Evolutionary conservation across 2,329 filamentous ascomycete species (phyloP).

Genomic region (Claviceps fusiformis): DNA sequence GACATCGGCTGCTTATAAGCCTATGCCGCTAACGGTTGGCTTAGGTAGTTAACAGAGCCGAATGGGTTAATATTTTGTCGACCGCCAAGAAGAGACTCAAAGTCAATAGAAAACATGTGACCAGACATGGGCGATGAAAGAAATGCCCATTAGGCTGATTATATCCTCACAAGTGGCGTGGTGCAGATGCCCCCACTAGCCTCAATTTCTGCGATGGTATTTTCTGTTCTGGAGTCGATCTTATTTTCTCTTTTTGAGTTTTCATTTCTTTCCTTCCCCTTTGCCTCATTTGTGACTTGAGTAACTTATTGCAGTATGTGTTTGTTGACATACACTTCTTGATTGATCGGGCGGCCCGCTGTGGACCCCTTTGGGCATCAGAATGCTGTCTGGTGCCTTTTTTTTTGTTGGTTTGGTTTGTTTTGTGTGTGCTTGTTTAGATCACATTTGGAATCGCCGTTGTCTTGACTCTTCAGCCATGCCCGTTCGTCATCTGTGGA

Average conservation of each 20-base stretch:
- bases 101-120: background rate
- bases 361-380: background rate
- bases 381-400: background rate
- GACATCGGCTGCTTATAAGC: background rate
- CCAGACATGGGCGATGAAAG: background rate
- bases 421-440: too few relatives aligned
- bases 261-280: background rate
- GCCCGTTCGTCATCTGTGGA: background rate
- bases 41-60: background rate
- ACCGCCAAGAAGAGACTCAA: background rate
- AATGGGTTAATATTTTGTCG: background rate
- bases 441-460: background rate
- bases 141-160: background rate
- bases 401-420: too few relatives aligned
- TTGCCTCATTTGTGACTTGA: too few relatives aligned
- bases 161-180: background rate
- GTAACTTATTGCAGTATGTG: background rate
- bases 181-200: background rate
- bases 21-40: background rate
- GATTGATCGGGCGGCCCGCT: background rate
- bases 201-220: background rate
- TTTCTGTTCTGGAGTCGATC: too few relatives aligned
- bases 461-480: background rate
- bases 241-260: background rate
- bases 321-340: background rate